Evolutionary conservation across 2,329 filamentous ascomycete species (phyloP).

Genomic region (Oidium heveae): DNA sequence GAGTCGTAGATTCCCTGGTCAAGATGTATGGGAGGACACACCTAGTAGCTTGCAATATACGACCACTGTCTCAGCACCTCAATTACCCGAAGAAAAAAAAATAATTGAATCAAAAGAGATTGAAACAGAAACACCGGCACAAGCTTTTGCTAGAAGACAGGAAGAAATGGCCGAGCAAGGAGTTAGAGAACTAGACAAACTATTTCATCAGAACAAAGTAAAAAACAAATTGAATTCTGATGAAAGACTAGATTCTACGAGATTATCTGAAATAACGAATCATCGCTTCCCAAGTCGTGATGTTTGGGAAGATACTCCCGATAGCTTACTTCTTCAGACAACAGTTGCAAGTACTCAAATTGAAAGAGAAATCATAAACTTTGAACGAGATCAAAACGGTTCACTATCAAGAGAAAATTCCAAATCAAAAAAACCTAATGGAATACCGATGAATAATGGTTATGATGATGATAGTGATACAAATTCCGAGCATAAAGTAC

Average conservation of each 20-base stretch:
- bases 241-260: not conserved
- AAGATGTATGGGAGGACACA: constrained; percentile 93
- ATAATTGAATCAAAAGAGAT: constrained; percentile 4
- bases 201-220: constrained; percentile 21
- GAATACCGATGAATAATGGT: constrained; percentile 7
- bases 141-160: constrained; percentile 39
- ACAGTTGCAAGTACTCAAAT: constrained; percentile 35
- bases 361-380: constrained; percentile 17
- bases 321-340: constrained; percentile 56
- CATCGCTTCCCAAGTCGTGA: constrained; percentile 76
- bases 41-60: constrained; percentile 60
- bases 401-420: constrained; percentile 10
- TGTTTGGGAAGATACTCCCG: constrained; percentile 83
- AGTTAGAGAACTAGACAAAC: constrained; percentile 20
- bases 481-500: constrained; percentile 10
- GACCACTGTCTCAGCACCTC: constrained; percentile 65
- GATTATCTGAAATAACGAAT: not conserved
- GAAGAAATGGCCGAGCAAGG: constrained; percentile 39
- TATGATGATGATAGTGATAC: constrained; percentile 24
- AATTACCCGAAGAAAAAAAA: constrained; percentile 26
- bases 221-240: constrained; percentile 26
- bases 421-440: constrained; percentile 5
- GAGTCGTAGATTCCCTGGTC: constrained; percentile 62
- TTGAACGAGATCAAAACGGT: constrained; percentile 16
- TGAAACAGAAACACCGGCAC: constrained; percentile 25